These are phyloP conservation scores for Picea sitchensis DNA, from an alignment of 75 land plant genomes.

Conservation along the genomic window DNA sequence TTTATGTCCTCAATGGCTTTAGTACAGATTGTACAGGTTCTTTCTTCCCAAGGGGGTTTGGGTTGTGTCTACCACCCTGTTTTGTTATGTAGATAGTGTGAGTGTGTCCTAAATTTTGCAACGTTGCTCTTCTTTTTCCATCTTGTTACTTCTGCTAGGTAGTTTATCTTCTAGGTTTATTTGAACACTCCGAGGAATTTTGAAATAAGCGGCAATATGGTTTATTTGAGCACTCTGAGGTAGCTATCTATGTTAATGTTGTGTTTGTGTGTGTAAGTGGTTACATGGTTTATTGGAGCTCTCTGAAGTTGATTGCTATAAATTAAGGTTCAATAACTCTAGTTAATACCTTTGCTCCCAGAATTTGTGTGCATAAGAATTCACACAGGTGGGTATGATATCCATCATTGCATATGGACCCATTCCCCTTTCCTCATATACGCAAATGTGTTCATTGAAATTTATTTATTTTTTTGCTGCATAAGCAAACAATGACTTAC, in stretches of 20 bases:
- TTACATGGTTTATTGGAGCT: not conserved
- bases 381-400: not conserved
- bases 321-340: not conserved
- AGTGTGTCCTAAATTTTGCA: too few relatives aligned
- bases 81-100: too few relatives aligned
- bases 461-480: not conserved
- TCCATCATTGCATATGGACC: not conserved
- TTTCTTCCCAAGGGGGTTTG: too few relatives aligned
- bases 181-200: not conserved
- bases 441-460: not conserved
- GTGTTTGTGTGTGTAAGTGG: too few relatives aligned
- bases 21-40: too few relatives aligned
- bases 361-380: not conserved
- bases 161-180: too few relatives aligned
- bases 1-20: too few relatives aligned
- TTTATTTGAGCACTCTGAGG: not conserved
- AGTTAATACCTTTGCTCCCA: not conserved
- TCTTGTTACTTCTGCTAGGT: too few relatives aligned
- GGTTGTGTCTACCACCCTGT: too few relatives aligned
- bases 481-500: not conserved
- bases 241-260: too few relatives aligned
- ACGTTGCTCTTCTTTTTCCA: too few relatives aligned
- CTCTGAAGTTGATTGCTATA: not conserved
- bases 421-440: not conserved
- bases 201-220: not conserved